Evolutionary conservation across 2,329 filamentous ascomycete species (phyloP).

Genomic region (Alternaria sp.): DNA sequence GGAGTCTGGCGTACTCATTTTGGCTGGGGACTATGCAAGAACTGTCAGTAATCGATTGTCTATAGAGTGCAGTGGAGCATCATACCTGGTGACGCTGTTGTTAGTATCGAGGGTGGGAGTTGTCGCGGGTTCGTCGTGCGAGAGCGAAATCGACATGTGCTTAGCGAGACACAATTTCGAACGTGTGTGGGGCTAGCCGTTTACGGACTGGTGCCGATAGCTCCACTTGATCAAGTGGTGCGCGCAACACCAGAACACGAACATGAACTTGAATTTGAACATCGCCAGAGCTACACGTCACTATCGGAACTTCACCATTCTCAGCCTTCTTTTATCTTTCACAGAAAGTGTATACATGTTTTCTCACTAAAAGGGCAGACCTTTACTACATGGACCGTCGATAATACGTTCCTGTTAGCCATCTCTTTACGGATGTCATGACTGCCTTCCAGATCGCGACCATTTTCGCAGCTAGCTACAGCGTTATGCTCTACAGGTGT

Average conservation of each 20-base stretch:
- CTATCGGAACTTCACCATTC: background rate
- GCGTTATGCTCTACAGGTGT: background rate
- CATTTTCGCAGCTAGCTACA: background rate
- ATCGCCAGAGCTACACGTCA: background rate
- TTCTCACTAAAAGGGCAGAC: background rate
- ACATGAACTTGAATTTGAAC: conserved; percentile 8
- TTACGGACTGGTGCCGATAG: conserved; percentile 12
- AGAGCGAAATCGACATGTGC: conserved; percentile 11
- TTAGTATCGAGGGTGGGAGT: conserved; percentile 43
- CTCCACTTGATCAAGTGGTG: background rate
- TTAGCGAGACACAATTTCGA: conserved; percentile 22
- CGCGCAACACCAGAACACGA: background rate
- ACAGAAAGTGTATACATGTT: background rate
- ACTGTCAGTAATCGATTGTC: conserved; percentile 32
- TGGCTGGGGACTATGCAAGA: conserved; percentile 59
- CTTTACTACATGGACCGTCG: background rate
- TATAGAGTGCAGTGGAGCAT: conserved; percentile 7
- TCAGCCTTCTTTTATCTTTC: background rate
- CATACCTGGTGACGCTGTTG: conserved; percentile 51
- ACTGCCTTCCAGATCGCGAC: background rate
- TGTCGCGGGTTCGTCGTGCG: conserved; percentile 30
- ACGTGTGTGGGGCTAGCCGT: conserved; percentile 18
- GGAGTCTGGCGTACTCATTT: conserved; percentile 63
- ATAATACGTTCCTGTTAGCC: background rate
- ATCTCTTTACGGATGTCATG: background rate